Base-by-base conservation (phyloP, 306 rosid species). In the Inga leiocalycina region DNA sequence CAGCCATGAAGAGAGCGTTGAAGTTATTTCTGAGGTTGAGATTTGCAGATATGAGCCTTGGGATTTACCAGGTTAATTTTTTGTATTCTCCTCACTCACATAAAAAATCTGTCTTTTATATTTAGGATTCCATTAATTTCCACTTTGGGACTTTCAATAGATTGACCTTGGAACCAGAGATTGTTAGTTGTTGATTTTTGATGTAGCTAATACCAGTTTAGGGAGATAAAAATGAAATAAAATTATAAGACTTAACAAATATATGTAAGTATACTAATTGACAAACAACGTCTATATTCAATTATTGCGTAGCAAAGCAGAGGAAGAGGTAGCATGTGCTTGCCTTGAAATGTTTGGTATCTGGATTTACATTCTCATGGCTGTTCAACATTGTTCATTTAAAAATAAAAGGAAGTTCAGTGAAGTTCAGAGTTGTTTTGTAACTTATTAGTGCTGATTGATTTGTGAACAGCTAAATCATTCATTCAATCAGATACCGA, bases 31-130 rank as follows among this genome's bases (percentile, higher is more conserved):
- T 15, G 94, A 96, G 83, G 80, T 96, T 76, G 99, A 93, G 62
- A 86, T 96, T 70, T 96, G 99, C 79, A 93, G 78, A 80, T 85
- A 43, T 85, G 99, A 96, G 81, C 99, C 99, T 46, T 96, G 99
- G 97, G 97, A 92, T 79, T 85, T 96, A 71, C 98, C 98, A 74
- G 99, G 99, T 89, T 7, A 34, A 11, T 13, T 68, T 37, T 34
- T 0, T 34, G 11, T 66, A 15, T 37, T 35, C 7, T 39, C n/a
- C 49, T 17, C 37, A 9, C 45, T 9, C 3, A 6, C 15, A 19
- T 37, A 6, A 69, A 39, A 37, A 37, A 35, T 37, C n/a, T 35
- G 9, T 13, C 37, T 27, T 13, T 27, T 62, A 4, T 62, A 4
- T 62, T 8, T 4, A 8, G 69, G 69, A 12, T 24, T 12, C 39